Percentiles rank a stretch among this genome's conserved stretches.
These are phyloP conservation scores for Cyclotella atomus DNA, from an alignment of 108 stramenopile species.

Conservation along the genomic window DNA sequence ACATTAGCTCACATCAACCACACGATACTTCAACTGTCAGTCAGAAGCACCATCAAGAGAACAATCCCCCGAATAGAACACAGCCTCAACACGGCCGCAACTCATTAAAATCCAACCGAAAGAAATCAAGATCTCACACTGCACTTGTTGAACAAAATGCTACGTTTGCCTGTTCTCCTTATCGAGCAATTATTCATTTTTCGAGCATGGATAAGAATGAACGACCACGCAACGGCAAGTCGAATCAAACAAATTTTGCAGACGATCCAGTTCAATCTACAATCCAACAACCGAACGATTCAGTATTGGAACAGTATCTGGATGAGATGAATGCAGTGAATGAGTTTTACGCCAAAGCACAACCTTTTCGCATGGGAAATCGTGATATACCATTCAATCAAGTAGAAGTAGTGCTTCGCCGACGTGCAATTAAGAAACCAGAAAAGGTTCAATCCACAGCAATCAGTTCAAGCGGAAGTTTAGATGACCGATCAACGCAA, in stretches of 20 bases:
- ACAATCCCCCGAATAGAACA: background rate
- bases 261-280: background rate
- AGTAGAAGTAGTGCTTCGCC: slow-evolving; percentile 44
- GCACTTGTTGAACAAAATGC: slow-evolving; percentile 11
- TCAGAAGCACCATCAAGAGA: background rate
- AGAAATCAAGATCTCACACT: background rate
- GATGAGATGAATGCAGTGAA: slow-evolving; percentile 25
- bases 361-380: slow-evolving; percentile 30
- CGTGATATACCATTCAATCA: slow-evolving; percentile 45
- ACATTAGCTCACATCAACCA: too few relatives aligned
- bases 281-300: background rate
- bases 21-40: too few relatives aligned
- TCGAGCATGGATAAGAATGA: background rate
- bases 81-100: background rate
- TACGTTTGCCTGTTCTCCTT: slow-evolving; percentile 10
- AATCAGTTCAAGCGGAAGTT: background rate
- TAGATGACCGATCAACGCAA: background rate
- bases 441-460: background rate
- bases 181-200: background rate
- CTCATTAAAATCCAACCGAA: background rate
- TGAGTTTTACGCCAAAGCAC: slow-evolving; percentile 26
- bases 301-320: slow-evolving; percentile 20
- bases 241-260: background rate
- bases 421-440: slow-evolving; percentile 38
- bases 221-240: background rate